A percentile compares a stretch with the other conserved stretches of the same genome.
These are phyloP conservation scores for Cadophora sp. DNA, from an alignment of 2,329 filamentous ascomycete genomes.

Conservation along the genomic window DNA sequence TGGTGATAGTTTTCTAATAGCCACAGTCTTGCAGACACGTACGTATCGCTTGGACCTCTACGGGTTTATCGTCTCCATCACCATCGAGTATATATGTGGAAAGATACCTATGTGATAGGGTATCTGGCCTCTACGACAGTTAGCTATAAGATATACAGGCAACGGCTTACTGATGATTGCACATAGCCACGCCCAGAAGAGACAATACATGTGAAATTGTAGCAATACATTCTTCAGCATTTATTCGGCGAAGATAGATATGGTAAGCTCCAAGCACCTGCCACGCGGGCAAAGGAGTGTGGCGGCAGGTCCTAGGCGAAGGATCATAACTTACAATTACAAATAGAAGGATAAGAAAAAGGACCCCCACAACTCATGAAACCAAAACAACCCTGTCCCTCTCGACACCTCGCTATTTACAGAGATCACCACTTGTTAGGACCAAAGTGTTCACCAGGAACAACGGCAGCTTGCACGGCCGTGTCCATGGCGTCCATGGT, in stretches of 20 bases:
- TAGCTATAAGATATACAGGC: too few species aligned
- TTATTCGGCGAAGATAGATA: background rate
- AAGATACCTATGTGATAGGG: too few species aligned
- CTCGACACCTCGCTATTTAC: background rate
- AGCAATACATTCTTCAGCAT: background rate
- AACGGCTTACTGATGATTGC: background rate
- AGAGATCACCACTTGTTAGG: constrained; percentile 22
- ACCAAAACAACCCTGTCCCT: background rate
- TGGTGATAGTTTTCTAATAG: too few species aligned
- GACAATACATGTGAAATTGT: background rate
- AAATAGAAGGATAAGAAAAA: background rate
- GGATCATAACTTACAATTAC: background rate
- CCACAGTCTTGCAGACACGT: too few species aligned
- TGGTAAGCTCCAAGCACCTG: background rate
- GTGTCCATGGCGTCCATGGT: constrained; percentile 36
- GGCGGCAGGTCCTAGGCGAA: background rate
- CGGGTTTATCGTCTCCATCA: too few species aligned
- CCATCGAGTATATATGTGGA: too few species aligned
- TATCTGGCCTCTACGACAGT: too few species aligned
- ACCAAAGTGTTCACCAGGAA: constrained; percentile 30
- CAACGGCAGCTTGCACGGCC: constrained; percentile 30
- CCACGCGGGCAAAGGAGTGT: background rate
- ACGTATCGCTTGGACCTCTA: too few species aligned
- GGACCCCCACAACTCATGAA: background rate
- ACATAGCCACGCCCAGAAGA: background rate